Conservation (phyloP, 257 asterid genomes). For the Ophiorrhiza pumila region DNA sequence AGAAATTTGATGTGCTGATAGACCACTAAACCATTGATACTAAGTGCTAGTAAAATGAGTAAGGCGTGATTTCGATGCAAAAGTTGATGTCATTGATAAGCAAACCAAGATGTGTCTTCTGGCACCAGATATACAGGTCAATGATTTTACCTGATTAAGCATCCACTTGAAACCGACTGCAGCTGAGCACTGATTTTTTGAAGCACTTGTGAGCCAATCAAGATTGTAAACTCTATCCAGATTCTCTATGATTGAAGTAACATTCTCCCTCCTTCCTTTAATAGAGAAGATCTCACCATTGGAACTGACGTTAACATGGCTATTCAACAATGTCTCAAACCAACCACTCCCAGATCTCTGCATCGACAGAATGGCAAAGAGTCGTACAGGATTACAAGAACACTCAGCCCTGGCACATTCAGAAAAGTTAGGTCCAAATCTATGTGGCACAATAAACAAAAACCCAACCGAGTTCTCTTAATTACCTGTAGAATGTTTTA, state of each 20-base stretch:
- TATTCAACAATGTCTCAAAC: constrained; percentile 90
- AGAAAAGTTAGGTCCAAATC: neutral
- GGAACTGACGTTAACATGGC: constrained; percentile 81
- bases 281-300: constrained; percentile 85
- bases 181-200: constrained; percentile 87
- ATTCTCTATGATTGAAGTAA: constrained; percentile 55
- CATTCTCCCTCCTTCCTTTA: constrained; percentile 60
- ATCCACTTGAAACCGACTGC: constrained; percentile 98
- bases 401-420: constrained; percentile 61
- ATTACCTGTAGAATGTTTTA: constrained; percentile 62
- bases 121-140: neutral
- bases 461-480: neutral
- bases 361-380: constrained; percentile 75
- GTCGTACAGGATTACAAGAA: constrained; percentile 74
- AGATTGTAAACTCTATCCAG: constrained; percentile 77
- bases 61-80: neutral
- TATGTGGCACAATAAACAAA: neutral
- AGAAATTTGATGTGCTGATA: neutral
- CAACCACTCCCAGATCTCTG: constrained; percentile 99
- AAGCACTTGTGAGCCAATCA: constrained; percentile 78
- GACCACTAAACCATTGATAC: neutral
- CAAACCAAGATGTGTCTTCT: neutral
- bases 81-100: neutral
- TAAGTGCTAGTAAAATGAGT: neutral
- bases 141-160: constrained; percentile 74